These are phyloP conservation scores for Aspergillus diversus DNA, from an alignment of 495 filamentous ascomycete species.

Conservation along the genomic window DNA sequence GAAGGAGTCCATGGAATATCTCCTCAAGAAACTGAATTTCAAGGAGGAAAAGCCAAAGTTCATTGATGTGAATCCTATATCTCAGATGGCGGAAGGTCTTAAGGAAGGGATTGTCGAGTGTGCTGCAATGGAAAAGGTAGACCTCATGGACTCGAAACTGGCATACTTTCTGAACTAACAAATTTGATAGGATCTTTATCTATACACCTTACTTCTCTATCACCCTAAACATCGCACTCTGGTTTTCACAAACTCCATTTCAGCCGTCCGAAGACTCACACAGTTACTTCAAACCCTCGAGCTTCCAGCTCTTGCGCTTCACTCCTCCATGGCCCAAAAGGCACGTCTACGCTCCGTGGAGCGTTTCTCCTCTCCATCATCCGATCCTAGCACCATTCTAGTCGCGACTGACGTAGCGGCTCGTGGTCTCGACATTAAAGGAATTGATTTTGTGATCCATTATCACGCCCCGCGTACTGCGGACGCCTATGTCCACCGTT, in stretches of 20 bases:
- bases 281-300: conserved; percentile 83
- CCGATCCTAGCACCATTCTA: conserved; percentile 68
- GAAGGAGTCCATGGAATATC: conserved; percentile 86
- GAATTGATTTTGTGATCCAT: conserved; percentile 84
- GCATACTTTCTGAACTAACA: not conserved
- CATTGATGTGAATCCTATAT: conserved; percentile 84
- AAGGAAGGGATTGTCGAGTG: conserved; percentile 93
- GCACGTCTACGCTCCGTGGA: conserved; percentile 92
- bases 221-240: conserved; percentile 78
- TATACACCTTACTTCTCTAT: conserved; percentile 85
- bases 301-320: conserved; percentile 76
- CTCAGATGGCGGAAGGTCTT: conserved; percentile 82
- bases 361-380: conserved; percentile 71
- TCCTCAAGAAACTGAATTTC: conserved; percentile 89
- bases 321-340: conserved; percentile 95
- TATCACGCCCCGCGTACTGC: conserved; percentile 94
- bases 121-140: conserved; percentile 85
- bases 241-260: conserved; percentile 95
- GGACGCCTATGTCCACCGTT: conserved; percentile 93
- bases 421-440: conserved; percentile 92
- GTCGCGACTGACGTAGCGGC: conserved; percentile 96
- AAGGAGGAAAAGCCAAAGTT: conserved; percentile 81
- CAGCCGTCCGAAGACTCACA: conserved; percentile 82
- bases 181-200: conserved; percentile 73
- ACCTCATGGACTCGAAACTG: not conserved